Evolutionary conservation across 129 eudicot genomes (phyloP).

Genomic region (Silybum marianum): DNA sequence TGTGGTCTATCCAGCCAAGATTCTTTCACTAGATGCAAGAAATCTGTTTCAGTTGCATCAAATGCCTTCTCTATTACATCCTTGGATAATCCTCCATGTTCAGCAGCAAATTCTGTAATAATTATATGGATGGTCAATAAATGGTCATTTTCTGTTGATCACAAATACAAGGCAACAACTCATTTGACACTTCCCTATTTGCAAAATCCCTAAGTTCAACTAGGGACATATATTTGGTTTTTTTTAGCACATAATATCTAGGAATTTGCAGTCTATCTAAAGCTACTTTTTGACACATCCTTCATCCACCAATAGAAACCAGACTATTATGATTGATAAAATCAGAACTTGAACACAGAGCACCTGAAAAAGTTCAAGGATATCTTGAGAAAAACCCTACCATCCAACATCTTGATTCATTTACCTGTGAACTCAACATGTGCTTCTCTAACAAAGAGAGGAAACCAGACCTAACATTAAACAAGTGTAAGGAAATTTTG

Average conservation of each 20-base stretch:
- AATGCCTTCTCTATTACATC: constrained; percentile 63
- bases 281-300: background rate
- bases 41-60: constrained; percentile 60
- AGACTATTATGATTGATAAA: constrained; percentile 1
- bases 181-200: background rate
- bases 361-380: background rate
- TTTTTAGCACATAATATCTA: background rate
- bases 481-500: background rate
- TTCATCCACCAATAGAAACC: constrained; percentile 2
- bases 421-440: background rate
- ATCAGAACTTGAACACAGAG: background rate
- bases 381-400: background rate
- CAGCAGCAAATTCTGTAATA: constrained; percentile 51
- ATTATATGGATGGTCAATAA: background rate
- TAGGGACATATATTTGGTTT: background rate
- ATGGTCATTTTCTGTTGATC: background rate
- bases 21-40: constrained; percentile 51
- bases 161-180: constrained; percentile 4
- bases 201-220: background rate
- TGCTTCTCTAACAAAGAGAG: background rate
- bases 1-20: constrained; percentile 63
- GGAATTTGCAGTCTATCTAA: constrained; percentile 1
- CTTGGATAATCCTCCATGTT: constrained; percentile 63
- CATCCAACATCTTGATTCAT: background rate
- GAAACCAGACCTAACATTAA: background rate